A percentile compares a stretch with the other conserved stretches of the same genome.
These are phyloP conservation scores for Cymbopogon citratus DNA, from an alignment of 176 grass and related monocot species.

Conservation along the genomic window DNA sequence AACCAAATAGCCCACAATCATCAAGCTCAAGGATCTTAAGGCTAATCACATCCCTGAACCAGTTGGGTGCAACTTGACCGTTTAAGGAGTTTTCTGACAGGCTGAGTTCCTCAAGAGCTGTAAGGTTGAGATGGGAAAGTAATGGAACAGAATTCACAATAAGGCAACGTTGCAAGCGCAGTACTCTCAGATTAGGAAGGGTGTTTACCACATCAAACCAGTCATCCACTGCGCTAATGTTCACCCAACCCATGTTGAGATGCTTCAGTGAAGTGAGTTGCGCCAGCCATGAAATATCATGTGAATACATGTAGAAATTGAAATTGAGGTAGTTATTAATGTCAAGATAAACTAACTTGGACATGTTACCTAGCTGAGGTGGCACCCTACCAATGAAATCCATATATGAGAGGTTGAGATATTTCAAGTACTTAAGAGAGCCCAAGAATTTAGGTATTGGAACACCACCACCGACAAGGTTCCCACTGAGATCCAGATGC, in stretches of 20 bases:
- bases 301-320: not conserved
- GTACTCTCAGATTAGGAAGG: not conserved
- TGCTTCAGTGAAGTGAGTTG: not conserved
- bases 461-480: not conserved
- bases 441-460: not conserved
- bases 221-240: not conserved
- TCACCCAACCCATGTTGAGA: not conserved
- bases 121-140: not conserved
- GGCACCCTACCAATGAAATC: not conserved
- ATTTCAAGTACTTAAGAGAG: not conserved
- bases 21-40: not conserved
- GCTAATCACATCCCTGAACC: not conserved
- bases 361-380: not conserved
- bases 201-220: not conserved
- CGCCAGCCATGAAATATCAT: not conserved
- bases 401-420: not conserved
- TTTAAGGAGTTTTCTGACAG: not conserved
- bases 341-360: not conserved
- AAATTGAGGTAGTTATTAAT: too few relatives aligned
- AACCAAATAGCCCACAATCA: not conserved
- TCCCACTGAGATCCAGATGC: not conserved
- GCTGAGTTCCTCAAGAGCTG: not conserved
- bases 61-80: not conserved
- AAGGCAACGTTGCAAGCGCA: not conserved
- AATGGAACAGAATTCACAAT: not conserved